A percentile compares a stretch with the other conserved stretches of the same genome.
Conservation (phyloP, 2,329 filamentous ascomycete species). For the Fonsecaea pedrosoi region DNA sequence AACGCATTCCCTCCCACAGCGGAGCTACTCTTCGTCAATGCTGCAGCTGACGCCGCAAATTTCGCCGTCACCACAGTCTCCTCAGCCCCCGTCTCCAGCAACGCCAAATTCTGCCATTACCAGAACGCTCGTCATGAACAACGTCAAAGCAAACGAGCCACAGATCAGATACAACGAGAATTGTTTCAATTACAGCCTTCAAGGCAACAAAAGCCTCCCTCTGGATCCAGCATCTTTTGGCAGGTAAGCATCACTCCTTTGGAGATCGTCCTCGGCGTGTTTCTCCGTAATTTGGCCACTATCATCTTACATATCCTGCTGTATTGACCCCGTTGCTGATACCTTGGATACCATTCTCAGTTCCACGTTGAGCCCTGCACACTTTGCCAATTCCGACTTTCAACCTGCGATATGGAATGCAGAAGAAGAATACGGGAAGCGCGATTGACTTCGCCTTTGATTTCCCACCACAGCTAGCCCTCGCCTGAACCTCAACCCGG, state of each 20-base stretch:
- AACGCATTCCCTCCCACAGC: conserved; percentile 22
- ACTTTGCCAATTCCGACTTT: conserved; percentile 56
- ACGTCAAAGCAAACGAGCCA: conserved; percentile 18
- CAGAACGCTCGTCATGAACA: conserved; percentile 1
- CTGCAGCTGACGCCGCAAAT: conserved; percentile 22
- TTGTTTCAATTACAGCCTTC: conserved; percentile 26
- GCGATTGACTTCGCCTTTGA: conserved; percentile 16
- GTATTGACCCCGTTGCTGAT: background rate
- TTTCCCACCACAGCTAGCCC: background rate
- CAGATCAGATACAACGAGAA: conserved; percentile 31
- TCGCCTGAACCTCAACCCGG: background rate
- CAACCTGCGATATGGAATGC: conserved; percentile 55
- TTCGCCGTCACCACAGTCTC: conserved; percentile 25
- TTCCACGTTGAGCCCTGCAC: conserved; percentile 54
- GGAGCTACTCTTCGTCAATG: conserved; percentile 22
- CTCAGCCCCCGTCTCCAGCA: conserved; percentile 24
- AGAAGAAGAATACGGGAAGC: conserved; percentile 42
- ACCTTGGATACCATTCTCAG: conserved; percentile 37
- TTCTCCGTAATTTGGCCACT: background rate
- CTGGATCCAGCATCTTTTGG: conserved; percentile 31
- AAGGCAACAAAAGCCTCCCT: conserved; percentile 30
- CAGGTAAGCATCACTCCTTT: conserved; percentile 23
- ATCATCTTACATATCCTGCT: background rate
- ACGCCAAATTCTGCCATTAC: conserved; percentile 18
- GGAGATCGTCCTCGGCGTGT: background rate